These are phyloP conservation scores for Morella rubra DNA, from an alignment of 306 rosid genomes.

Conservation along the genomic window DNA sequence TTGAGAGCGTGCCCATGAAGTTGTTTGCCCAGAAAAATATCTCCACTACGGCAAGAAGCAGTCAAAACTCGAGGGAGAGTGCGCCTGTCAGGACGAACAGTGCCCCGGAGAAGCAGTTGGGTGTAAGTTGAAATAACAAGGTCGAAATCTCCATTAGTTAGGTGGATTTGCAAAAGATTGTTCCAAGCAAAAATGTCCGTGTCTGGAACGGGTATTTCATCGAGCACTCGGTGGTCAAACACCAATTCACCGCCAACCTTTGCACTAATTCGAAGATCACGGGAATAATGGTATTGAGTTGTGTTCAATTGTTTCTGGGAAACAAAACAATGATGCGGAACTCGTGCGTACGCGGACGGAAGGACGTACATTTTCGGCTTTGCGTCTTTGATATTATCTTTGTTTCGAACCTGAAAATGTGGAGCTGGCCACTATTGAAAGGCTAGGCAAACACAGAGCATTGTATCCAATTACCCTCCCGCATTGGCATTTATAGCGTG, in stretches of 20 bases:
- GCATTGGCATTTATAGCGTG: too few relatives aligned
- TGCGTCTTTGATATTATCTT: background rate
- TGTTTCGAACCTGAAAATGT: background rate
- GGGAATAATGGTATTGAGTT: conserved; percentile 14
- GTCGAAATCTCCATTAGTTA: conserved; percentile 35
- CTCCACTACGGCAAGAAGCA: conserved; percentile 47
- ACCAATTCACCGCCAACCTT: background rate
- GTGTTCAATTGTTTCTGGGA: background rate
- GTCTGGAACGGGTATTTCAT: conserved; percentile 53
- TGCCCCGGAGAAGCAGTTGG: conserved; percentile 56
- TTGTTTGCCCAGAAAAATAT: conserved; percentile 50
- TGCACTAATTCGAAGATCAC: background rate
- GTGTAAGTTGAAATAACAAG: conserved; percentile 40
- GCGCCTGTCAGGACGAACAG: conserved; percentile 49
- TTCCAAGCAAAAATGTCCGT: conserved; percentile 74
- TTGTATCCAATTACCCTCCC: background rate
- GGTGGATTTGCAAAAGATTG: conserved; percentile 57
- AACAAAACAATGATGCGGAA: background rate
- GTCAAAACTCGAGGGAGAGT: conserved; percentile 64
- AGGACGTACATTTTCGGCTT: background rate
- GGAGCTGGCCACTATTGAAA: background rate
- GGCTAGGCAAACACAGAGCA: background rate
- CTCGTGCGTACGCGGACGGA: background rate
- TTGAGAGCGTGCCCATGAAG: conserved; percentile 60
- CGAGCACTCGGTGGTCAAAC: conserved; percentile 41